Evolutionary conservation across 345 rosid genomes (phyloP).

Genomic region (Populus ilicifolia): DNA sequence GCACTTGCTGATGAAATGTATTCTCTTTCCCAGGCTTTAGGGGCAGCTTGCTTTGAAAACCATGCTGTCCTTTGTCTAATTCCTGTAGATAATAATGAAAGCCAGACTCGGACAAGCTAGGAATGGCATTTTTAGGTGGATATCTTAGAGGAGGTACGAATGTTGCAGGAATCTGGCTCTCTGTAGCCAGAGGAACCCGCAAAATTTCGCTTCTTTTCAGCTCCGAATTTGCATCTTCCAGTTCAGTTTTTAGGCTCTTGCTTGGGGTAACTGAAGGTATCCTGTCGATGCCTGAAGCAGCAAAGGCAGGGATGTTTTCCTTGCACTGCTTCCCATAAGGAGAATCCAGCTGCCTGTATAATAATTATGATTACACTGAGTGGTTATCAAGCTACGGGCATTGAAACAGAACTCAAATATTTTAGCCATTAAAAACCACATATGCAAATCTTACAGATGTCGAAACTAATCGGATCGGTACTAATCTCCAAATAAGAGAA

Average conservation of each 20-base stretch:
- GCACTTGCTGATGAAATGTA: not conserved
- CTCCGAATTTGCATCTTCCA: not conserved
- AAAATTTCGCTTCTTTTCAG: not conserved
- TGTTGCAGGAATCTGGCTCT: not conserved
- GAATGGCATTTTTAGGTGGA: slow-evolving; percentile 16
- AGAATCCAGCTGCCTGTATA: slow-evolving; percentile 6
- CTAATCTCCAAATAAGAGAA: not conserved
- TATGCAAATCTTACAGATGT: not conserved
- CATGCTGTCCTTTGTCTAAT: not conserved
- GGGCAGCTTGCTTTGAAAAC: not conserved
- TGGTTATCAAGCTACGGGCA: not conserved
- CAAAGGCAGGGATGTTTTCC: not conserved
- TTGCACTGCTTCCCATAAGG: not conserved
- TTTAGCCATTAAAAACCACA: not conserved
- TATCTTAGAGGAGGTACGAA: slow-evolving; percentile 22
- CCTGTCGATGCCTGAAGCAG: not conserved
- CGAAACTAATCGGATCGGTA: not conserved
- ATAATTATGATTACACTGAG: not conserved
- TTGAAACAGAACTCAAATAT: not conserved
- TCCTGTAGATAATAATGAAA: not conserved
- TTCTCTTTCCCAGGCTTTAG: not conserved
- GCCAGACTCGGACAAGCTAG: not conserved
- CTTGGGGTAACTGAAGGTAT: not conserved
- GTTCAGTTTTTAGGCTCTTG: not conserved
- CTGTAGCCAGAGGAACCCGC: not conserved